Conservation (phyloP, 108 stramenopile genomes). For the Mayamaea pseudoterrestris region DNA sequence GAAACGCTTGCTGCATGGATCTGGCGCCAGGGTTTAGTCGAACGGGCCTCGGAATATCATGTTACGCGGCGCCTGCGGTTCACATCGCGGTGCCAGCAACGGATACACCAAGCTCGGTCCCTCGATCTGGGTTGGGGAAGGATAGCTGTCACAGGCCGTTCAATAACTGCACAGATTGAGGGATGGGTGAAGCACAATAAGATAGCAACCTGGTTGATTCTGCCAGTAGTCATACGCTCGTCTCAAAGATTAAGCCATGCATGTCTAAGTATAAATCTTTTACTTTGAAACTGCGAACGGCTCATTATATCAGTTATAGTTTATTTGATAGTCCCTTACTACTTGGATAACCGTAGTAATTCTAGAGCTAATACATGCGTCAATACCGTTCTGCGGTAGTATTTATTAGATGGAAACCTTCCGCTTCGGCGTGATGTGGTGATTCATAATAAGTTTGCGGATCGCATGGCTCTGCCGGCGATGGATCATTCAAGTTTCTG, state of each 20-base stretch:
- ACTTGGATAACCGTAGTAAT: conserved; percentile 98
- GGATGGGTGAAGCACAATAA: too few species aligned
- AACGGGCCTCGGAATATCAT: too few species aligned
- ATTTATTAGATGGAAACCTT: conserved; percentile 97
- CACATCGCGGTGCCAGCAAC: too few species aligned
- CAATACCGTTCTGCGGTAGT: conserved; percentile 81
- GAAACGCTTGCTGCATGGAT: too few species aligned
- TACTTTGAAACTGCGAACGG: conserved; percentile 88
- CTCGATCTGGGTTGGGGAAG: too few species aligned
- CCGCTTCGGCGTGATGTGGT: conserved; percentile 80
- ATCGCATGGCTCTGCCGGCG: conserved; percentile 73
- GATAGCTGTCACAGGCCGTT: too few species aligned
- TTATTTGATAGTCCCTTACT: conserved; percentile 98
- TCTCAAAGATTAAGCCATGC: conserved; percentile 99
- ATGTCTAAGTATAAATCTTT: conserved; percentile 97
- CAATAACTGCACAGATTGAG: too few species aligned
- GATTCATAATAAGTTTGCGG: conserved; percentile 93
- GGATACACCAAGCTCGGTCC: too few species aligned
- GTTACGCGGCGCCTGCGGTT: too few species aligned
- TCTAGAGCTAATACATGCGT: conserved; percentile 97
- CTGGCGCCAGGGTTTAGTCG: too few species aligned
- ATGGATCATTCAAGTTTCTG: conserved; percentile 95
- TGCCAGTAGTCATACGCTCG: conserved; percentile 99
- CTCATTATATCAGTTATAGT: conserved; percentile 99
- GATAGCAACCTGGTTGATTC: conserved; percentile 99